Conservation (phyloP, 768 basidiomycete genomes). For the Serpula lacrymans region DNA sequence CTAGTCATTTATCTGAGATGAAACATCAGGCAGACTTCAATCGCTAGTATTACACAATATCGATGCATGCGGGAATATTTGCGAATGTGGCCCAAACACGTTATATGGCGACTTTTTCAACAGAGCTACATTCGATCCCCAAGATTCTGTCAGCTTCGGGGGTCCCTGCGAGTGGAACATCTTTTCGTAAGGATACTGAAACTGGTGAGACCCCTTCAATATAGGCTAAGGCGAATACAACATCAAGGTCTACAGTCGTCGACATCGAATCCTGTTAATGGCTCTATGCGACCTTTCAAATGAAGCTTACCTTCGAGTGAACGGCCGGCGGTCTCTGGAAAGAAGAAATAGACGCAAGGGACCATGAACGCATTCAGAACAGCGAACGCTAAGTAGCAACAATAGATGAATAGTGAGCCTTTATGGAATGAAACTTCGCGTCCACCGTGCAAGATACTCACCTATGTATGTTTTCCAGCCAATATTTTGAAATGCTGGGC, state of each 20-base stretch:
- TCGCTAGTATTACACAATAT: no score
- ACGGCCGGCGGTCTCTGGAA: constrained; percentile 59
- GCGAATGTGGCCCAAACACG: no score
- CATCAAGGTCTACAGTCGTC: constrained; percentile 51
- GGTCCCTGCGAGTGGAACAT: constrained; percentile 42
- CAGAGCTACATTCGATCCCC: no score
- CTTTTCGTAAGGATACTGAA: constrained; percentile 39
- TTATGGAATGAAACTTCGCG: no score
- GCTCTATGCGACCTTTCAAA: no score
- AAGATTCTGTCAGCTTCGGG: constrained; percentile 43
- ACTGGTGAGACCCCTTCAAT: constrained; percentile 43
- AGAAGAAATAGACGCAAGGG: constrained; percentile 56
- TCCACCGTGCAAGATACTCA: no score
- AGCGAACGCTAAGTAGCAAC: constrained; percentile 47
- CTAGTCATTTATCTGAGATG: no score
- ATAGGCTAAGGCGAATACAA: constrained; percentile 45
- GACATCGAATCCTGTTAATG: no score
- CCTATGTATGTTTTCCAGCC: constrained; percentile 60
- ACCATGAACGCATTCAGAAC: constrained; percentile 54
- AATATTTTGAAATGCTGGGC: constrained; percentile 55
- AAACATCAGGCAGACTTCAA: no score
- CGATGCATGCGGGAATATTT: no score
- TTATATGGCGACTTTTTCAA: no score
- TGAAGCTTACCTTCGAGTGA: constrained; percentile 54
- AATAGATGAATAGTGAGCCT: no score